Base-by-base conservation (phyloP, 441 rosid genomes). In the Melastoma candidum region DNA sequence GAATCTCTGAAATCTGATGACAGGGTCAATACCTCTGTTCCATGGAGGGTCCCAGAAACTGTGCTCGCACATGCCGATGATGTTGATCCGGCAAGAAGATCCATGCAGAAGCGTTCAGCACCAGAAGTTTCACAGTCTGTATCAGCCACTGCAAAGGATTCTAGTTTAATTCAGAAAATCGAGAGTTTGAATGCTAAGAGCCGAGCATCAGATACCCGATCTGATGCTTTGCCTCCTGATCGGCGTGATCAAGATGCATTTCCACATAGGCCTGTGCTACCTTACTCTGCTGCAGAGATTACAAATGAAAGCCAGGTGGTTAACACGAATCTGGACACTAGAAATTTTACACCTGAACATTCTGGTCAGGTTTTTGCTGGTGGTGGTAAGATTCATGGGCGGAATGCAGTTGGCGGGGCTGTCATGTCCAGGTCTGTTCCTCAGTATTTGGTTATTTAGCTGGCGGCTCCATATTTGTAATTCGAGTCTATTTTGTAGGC, bases 131-230 rank as follows among this genome's bases (percentile, higher is more conserved):
- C 58, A 47, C 43, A 48, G 54, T 43, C 59, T 17, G 11, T 56
- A 43, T 52, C 63, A 0, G 56, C 56, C 11, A 54, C 74, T 48
- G 54, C 80, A 26, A 78, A 67, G 70, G 90, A 79, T 73, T 66
- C 85, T 51, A 74, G 71, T 73, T 70, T 85, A 71, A 83, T 94
- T 61, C 84, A 78, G 80, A 87, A 94, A 74, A 90, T 94, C 55
- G 89, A 94, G 74, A 81, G 89, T 54, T 70, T 73, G 67, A 69
- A 55, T 69, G 67, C 70, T 48, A 73, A 72, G 59, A 56, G 57
- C 13, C 70, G 70, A 24, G 59, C 48, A 26, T 55, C 66, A 48
- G 70, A 66, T 54, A 53, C 24, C n/a, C 53, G 51, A 3, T 46
- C 47, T 25, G 70, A 66, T 22, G 46, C 26, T 50, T 44, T 49